Percentiles rank a stretch among this genome's conserved stretches.
These are phyloP conservation scores for Zizania palustris DNA, from an alignment of 202 grass and related monocot species.

Conservation along the genomic window DNA sequence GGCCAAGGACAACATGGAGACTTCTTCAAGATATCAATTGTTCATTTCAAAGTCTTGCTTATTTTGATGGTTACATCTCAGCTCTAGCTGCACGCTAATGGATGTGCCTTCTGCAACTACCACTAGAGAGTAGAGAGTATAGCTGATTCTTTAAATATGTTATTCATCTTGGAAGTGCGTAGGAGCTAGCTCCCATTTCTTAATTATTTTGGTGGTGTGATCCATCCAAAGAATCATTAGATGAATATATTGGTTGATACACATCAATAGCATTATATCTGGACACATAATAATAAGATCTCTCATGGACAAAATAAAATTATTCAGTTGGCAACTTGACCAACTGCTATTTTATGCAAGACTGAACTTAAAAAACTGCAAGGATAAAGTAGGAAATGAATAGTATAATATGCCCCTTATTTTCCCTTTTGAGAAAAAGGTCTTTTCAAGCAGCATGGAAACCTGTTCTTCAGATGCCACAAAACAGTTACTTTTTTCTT, in stretches of 20 bases:
- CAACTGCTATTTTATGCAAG: not conserved
- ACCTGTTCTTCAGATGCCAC: conserved; percentile 13
- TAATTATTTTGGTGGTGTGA: conserved; percentile 24
- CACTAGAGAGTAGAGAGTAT: not conserved
- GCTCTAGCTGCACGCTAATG: conserved; percentile 23
- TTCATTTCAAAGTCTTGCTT: conserved; percentile 16
- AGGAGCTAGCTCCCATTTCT: conserved; percentile 12
- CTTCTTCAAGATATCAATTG: conserved; percentile 23
- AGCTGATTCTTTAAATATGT: conserved; percentile 30
- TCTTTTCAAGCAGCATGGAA: conserved; percentile 11
- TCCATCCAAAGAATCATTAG: conserved; percentile 22
- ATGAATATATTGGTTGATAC: conserved; percentile 37
- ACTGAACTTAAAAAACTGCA: not conserved
- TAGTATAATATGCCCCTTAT: too few relatives aligned
- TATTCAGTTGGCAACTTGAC: conserved; percentile 17
- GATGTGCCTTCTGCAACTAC: conserved; percentile 53
- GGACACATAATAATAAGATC: not conserved
- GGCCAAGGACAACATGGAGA: conserved; percentile 24
- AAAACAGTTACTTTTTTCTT: not conserved
- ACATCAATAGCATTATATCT: conserved; percentile 27
- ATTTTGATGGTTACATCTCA: conserved; percentile 38
- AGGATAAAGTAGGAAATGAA: not conserved
- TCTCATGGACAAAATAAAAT: not conserved
- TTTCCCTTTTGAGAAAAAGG: not conserved
- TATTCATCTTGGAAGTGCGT: conserved; percentile 13